Conservation (phyloP, 73 alveolate species). For the Durusdinium trenchii region DNA sequence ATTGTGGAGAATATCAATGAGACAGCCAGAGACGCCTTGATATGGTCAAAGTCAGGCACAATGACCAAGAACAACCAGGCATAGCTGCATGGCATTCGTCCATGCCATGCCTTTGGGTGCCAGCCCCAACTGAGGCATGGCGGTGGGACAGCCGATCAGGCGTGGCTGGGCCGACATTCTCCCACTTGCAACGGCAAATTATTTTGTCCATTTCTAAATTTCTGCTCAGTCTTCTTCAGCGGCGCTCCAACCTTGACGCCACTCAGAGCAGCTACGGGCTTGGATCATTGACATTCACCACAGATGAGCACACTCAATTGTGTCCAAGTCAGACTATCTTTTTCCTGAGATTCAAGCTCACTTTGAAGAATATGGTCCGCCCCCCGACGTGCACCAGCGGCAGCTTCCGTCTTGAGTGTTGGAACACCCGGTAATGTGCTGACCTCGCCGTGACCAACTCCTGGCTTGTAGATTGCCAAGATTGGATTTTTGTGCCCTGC, state of each 20-base stretch:
- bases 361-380: constrained; percentile 35
- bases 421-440: no score
- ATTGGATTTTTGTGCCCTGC: no score
- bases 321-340: not conserved
- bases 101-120: no score
- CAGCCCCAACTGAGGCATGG: not conserved
- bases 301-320: not conserved
- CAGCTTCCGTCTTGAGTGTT: no score
- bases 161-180: not conserved
- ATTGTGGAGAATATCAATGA: no score
- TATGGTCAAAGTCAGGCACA: no score
- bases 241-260: constrained; percentile 83
- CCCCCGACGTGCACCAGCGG: no score
- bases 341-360: not conserved
- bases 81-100: no score
- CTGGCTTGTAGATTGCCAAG: no score
- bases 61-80: no score
- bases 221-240: constrained; percentile 71
- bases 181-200: not conserved
- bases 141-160: constrained; percentile 56
- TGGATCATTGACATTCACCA: not conserved
- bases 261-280: constrained; percentile 26
- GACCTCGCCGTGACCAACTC: no score
- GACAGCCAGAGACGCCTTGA: no score
- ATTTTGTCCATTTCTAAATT: not conserved